Evolutionary conservation across 768 basidiomycete genomes (phyloP).

Genomic region (Auricularia sp.): DNA sequence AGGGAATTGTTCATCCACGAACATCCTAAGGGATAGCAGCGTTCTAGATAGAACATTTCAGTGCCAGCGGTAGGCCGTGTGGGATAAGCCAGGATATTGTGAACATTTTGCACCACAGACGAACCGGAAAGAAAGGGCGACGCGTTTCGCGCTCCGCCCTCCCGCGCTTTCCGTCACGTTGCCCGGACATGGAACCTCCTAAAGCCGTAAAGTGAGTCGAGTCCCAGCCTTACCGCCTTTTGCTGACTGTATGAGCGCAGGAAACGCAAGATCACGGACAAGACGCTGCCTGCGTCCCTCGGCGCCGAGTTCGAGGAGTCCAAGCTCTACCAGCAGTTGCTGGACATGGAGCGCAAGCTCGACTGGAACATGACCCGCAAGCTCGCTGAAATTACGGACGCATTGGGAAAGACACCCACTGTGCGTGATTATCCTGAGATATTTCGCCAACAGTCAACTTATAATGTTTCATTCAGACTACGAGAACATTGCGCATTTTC

Average conservation of each 20-base stretch:
- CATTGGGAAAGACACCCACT: constrained; percentile 61
- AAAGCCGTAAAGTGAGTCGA: neutral
- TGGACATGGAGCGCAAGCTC: constrained; percentile 82
- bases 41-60: too few species aligned
- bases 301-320: constrained; percentile 75
- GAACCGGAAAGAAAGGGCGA: neutral
- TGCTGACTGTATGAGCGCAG: constrained; percentile 24
- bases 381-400: constrained; percentile 82
- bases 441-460: neutral
- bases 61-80: too few species aligned
- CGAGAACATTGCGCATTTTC: constrained; percentile 76
- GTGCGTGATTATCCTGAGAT: constrained; percentile 30
- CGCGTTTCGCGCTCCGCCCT: neutral
- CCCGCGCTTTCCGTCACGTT: neutral
- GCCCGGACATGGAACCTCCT: neutral
- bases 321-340: constrained; percentile 72
- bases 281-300: constrained; percentile 66
- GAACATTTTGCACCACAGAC: too few species aligned
- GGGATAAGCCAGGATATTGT: too few species aligned
- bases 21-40: too few species aligned
- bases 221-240: neutral
- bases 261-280: constrained; percentile 72
- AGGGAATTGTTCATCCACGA: too few species aligned
- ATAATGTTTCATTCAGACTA: constrained; percentile 39
- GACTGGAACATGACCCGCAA: constrained; percentile 95